These are phyloP conservation scores for Acmispon strigosus DNA, from an alignment of 306 rosid species.

Conservation along the genomic window DNA sequence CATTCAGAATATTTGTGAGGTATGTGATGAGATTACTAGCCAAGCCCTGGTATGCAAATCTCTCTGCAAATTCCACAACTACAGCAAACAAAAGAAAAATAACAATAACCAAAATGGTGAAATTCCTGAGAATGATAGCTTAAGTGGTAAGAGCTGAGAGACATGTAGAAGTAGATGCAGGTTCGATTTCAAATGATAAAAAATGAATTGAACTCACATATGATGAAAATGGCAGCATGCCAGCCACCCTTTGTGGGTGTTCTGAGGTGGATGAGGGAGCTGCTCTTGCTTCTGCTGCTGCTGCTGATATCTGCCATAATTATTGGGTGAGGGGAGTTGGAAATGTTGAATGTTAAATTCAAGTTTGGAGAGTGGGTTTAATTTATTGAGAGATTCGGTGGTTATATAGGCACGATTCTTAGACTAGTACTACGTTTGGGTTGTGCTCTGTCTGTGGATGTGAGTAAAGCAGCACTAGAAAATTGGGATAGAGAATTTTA, in stretches of 20 bases:
- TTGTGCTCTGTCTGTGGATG: not conserved
- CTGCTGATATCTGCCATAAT: conserved; percentile 16
- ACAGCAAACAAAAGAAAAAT: not conserved
- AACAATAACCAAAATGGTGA: not conserved
- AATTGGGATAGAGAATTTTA: not conserved
- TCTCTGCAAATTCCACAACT: conserved; percentile 46
- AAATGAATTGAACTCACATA: conserved; percentile 20
- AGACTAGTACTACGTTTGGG: not conserved
- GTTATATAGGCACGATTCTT: not conserved
- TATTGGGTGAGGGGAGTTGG: not conserved
- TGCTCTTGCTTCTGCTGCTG: conserved; percentile 8
- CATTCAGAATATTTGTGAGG: conserved; percentile 37
- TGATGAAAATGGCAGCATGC: conserved; percentile 51
- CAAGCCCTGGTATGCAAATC: conserved; percentile 43
- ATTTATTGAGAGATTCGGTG: not conserved
- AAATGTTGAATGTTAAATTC: not conserved
- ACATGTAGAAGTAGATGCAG: too few species aligned
- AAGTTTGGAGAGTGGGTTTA: not conserved
- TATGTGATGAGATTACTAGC: conserved; percentile 33
- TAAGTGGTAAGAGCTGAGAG: too few species aligned
- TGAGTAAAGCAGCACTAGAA: not conserved
- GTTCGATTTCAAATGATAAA: too few species aligned
- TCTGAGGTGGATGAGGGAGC: conserved; percentile 28
- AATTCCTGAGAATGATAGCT: too few species aligned
- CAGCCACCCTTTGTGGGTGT: conserved; percentile 32